Evolutionary conservation across 208 protist species (phyloP), one percentile per base, ranked within the genome.

Genomic region (Acanthamoeba royreba): DNA sequence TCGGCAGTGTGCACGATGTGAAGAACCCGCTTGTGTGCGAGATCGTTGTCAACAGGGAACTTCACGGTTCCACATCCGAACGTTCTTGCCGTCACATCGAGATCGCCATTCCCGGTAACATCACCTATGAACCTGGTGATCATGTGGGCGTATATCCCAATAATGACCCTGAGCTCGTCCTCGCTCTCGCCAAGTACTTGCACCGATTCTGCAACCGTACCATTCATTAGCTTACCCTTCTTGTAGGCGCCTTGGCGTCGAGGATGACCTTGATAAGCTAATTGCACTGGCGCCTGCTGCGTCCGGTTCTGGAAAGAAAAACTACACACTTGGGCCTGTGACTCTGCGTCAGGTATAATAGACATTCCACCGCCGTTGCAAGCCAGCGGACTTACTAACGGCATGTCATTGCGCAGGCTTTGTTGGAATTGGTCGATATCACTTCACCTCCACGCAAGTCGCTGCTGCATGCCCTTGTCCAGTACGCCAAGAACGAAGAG

Each of bases 91-190:
- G 96, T 8, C 96, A 95, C 79, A 97, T 99, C 45, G 98, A 98
- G 47, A 97, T 99, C 61, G 96, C 96, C 94, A 96, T 98, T 53
- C 87, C 43, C 28, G 95, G 89, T n/a, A 87, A 5, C 74, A 83
- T 91, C 40, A 85, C 35, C 11, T 97, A 97, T 91, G 97, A 99
- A 93, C 97, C 98, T 17, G 98, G 98, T 31, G 98, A 99, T 95
- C 98, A 99, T 95, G 94, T 99, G 7, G 98, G 98, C 63, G 96
- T 99, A 28, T 97, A 98, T 79, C 97, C 98, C n/a, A 95, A 96
- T 93, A 99, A 99, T 96, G 63, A 96, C 13, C 96, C 98, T 52
- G 94, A 87, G 25, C 72, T 99, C 3, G 98, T 99, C 15, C 61
- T 98, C 28, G 58, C 25, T 38, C 38, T 96, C 15, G 94, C 96